Evolutionary conservation across 2,329 filamentous ascomycete genomes (phyloP), one percentile per base, ranked within the genome.

Genomic region (Hypoxylon sp.): DNA sequence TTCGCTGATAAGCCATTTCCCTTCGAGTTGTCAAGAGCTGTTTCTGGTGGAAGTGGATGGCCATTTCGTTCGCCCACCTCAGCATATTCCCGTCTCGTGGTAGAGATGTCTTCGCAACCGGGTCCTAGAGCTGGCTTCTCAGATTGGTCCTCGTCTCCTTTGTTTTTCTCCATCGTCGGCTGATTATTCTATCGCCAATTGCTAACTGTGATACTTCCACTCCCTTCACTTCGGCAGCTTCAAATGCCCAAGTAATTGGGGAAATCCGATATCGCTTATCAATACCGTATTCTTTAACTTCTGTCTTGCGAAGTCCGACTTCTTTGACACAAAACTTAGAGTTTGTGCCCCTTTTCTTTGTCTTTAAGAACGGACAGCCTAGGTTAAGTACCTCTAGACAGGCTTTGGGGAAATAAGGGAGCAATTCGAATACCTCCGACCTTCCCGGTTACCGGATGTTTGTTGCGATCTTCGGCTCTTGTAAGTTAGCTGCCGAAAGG

Each of bases 201-300:
- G n/a, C 21, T n/a, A 41, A 41, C 37, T 21, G 8, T 19, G n/a
- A 16, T 34, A 8, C 32, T 8, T 12, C 21, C 30, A 6, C 25
- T 45, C 41, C 11, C 29, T 23, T 3, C 12, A n/a, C 16, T 11
- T 30, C 3, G 12, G 12, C 32, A 16, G 16, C 34, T 11, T 19
- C 7, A 47, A 16, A 23, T 46, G 25, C 25, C 25, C 6, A 52
- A 39, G 27, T 30, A 6, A 27, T 59, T 67, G 61, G 61, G 60
- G 50, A 65, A 56, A 57, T 63, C 63, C 63, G 63, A 62, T 59
- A 21, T 64, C 41, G 50, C 21, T 52, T 52, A 19, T 39, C 32
- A 27, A 39, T 12, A 2, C 39, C 27, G n/a, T 7, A 47, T 32
- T 21, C 27, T n/a, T 56, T 61, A 59, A 37, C 45, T 55, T 51